Conservation (phyloP, 2,329 filamentous ascomycete species). For the Nectriaceae sp. region DNA sequence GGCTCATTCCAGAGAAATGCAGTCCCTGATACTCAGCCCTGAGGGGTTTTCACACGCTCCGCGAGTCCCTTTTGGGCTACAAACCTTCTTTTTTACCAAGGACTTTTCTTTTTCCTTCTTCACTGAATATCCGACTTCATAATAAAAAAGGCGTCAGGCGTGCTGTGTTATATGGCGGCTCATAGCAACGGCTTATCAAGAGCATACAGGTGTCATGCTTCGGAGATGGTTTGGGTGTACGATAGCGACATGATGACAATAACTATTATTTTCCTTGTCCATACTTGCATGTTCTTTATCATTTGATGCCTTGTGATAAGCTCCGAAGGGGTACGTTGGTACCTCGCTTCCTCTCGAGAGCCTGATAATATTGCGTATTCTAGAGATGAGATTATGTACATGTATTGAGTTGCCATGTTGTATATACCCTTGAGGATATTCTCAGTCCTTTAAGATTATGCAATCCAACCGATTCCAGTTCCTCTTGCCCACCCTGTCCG, state of each 20-base stretch:
- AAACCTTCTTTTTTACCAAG: no score
- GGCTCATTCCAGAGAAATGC: no score
- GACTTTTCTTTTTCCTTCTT: no score
- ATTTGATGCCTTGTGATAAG: not conserved
- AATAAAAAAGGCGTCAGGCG: constrained; percentile 22
- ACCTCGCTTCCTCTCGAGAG: no score
- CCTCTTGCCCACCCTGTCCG: no score
- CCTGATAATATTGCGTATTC: no score
- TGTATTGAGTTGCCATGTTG: not conserved
- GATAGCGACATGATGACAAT: no score
- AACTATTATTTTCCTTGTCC: not conserved
- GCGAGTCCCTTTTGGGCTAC: no score
- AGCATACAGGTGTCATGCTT: constrained; percentile 9
- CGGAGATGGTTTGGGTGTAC: constrained; percentile 10
- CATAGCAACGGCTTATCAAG: constrained; percentile 1
- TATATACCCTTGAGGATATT: not conserved
- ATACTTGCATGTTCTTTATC: not conserved
- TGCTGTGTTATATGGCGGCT: constrained; percentile 17
- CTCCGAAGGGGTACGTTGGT: not conserved
- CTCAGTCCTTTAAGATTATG: not conserved
- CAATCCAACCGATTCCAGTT: no score
- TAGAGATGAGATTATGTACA: not conserved
- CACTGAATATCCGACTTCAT: constrained; percentile 14
- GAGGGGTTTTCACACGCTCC: no score
- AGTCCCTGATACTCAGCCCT: no score